Evolutionary conservation across 257 asterid genomes (phyloP), one percentile per base, ranked within the genome.

Genomic region (Nicotiana tomentosiformis): DNA sequence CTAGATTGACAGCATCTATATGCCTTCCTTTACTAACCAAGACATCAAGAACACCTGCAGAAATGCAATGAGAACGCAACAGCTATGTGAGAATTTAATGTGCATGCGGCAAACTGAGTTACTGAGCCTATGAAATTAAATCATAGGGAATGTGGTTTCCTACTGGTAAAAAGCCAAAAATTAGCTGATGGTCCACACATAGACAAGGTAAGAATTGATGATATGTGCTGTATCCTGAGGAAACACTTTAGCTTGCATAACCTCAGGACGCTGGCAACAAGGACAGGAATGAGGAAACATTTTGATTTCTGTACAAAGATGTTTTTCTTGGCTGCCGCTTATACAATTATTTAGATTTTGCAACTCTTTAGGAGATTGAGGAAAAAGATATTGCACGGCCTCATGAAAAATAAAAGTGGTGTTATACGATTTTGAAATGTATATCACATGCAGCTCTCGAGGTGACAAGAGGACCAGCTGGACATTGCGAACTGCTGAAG

Each of bases 1-100:
- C 96, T 82, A 95, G 88, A 86, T 95, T 95, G 86, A 94, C 99
- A 85, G 99, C 99, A 89, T 95, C 99, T 64, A 95, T 92, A 67
- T 93, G 98, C 81, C 97, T 92, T 76, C 99, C 98, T 83, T 86
- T 94, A 90, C 87, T 95, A 74, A 93, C 86, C 91, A 95, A 86
- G 80, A 93, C 96, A 87, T 88, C 93, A 87, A 95, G 90, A 68
- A 94, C 98, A 84, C 98, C 98, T 96, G 93, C 66, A 84, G 32
- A 84, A 26, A 79, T 81, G 29, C 66, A 86, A 55, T 46, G 67
- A 82, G 77, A 18, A 64, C 1, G 80, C 64, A 57, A 17, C 32
- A 61, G 5, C 32, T 61, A 20, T 61, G 66, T 61, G 32, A 61
- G 66, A 61, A 61, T 20, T 9, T 61, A 1, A 61, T 61, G 66